A percentile compares a stretch with the other conserved stretches of the same genome.
phyloP scores from a whole-genome alignment of 345 rosid genomes.

The Salix purpurea region DNA sequence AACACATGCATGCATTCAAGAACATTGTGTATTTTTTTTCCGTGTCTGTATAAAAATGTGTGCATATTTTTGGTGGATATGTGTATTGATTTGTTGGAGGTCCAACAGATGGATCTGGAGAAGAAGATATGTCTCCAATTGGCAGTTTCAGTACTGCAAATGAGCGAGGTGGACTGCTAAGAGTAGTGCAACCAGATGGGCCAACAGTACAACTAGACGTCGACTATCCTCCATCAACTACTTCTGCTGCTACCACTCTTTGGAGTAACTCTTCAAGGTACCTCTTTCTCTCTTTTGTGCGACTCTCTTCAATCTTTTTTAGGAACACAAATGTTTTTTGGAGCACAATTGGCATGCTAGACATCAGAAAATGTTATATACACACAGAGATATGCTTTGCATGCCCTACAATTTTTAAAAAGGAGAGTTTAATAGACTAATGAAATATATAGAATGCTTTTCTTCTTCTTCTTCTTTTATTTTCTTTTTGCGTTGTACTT shows the following conservation, averaged over 20 bases:
- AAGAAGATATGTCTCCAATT: constrained; percentile 54
- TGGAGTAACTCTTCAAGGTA: constrained; percentile 88
- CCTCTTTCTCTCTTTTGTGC: background rate
- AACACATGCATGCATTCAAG: background rate
- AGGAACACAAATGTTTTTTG: background rate
- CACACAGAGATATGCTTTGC: no score
- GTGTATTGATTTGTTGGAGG: constrained; percentile 15
- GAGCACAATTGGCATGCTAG: background rate
- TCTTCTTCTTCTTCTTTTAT: background rate
- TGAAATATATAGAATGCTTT: background rate
- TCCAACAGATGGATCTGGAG: constrained; percentile 74
- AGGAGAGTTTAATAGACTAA: background rate
- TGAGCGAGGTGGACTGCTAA: constrained; percentile 26
- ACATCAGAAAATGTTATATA: no score
- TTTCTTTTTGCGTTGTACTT: constrained; percentile 16
- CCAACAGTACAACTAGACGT: constrained; percentile 41
- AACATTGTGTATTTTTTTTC: background rate
- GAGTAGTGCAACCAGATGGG: constrained; percentile 38
- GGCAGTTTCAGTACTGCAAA: constrained; percentile 24
- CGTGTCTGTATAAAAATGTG: background rate
- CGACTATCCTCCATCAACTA: constrained; percentile 31
- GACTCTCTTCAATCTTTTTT: background rate
- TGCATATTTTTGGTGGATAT: background rate
- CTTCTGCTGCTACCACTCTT: constrained; percentile 30
- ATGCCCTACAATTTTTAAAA: background rate